Evolutionary conservation across 345 rosid species (phyloP).

Genomic region (Jatropha curcas): DNA sequence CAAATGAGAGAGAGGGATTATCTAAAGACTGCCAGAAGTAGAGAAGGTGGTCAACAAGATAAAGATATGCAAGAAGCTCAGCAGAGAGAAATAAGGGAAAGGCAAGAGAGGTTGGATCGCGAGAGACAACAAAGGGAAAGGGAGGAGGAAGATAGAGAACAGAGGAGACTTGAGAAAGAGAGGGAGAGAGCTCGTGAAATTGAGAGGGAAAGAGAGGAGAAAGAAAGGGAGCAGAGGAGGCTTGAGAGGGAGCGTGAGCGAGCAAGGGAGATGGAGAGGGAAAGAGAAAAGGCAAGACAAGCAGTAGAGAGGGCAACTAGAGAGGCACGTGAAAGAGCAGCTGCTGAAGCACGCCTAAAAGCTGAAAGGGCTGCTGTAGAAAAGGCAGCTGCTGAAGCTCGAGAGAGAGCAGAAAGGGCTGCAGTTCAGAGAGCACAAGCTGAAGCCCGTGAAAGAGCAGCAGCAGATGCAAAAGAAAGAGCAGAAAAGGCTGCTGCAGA

Average conservation of each 20-base stretch:
- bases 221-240: slow-evolving; percentile 62
- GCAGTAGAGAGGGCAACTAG: slow-evolving; percentile 98
- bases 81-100: slow-evolving; percentile 61
- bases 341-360: slow-evolving; percentile 71
- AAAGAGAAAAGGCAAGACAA: slow-evolving; percentile 68
- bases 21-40: slow-evolving; percentile 63
- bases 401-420: slow-evolving; percentile 86
- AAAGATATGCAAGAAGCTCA: slow-evolving; percentile 50
- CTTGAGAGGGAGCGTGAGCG: slow-evolving; percentile 66
- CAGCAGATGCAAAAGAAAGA: slow-evolving; percentile 76
- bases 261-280: slow-evolving; percentile 66
- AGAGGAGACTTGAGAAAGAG: slow-evolving; percentile 59
- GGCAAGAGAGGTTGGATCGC: slow-evolving; percentile 49
- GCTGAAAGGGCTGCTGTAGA: slow-evolving; percentile 89
- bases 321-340: slow-evolving; percentile 97
- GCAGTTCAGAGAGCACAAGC: slow-evolving; percentile 95
- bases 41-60: slow-evolving; percentile 56
- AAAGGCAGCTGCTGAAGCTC: slow-evolving; percentile 70
- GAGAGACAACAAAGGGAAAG: slow-evolving; percentile 55
- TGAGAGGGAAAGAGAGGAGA: slow-evolving; percentile 67
- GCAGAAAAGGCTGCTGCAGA: slow-evolving; percentile 89
- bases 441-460: slow-evolving; percentile 98
- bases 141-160: slow-evolving; percentile 64
- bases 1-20: slow-evolving; percentile 85
- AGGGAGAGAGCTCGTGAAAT: slow-evolving; percentile 37